Evolutionary conservation across 768 basidiomycete genomes (phyloP).

Genomic region (Lactarius pseudohatsudake): DNA sequence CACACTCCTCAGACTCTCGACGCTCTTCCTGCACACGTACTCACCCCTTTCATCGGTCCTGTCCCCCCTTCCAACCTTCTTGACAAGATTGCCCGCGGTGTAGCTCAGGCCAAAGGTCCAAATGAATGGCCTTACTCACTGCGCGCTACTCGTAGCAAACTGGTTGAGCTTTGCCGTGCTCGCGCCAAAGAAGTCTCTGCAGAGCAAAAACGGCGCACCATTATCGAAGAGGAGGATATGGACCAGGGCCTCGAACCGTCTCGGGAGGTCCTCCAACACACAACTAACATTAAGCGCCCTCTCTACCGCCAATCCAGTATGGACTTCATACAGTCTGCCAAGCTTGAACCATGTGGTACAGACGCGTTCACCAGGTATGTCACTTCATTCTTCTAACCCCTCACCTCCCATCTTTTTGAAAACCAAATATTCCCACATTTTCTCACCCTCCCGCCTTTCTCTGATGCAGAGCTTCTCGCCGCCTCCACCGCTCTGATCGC

Average conservation of each 20-base stretch:
- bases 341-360: constrained; percentile 48
- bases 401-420: neutral
- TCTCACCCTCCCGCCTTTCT: neutral
- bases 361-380: constrained; percentile 64
- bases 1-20: constrained; percentile 63
- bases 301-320: constrained; percentile 83
- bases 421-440: neutral
- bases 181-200: constrained; percentile 53
- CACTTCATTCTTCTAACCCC: neutral
- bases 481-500: constrained; percentile 39
- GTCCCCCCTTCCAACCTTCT: constrained; percentile 84
- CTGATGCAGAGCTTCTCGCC: constrained; percentile 23
- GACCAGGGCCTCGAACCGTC: constrained; percentile 31
- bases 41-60: constrained; percentile 83
- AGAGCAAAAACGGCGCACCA: constrained; percentile 39
- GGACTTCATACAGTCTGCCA: constrained; percentile 70
- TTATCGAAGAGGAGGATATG: constrained; percentile 49
- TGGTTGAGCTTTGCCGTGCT: constrained; percentile 72
- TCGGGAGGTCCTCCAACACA: constrained; percentile 46
- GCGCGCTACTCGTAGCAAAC: constrained; percentile 78
- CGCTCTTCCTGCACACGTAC: constrained; percentile 76
- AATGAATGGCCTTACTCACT: constrained; percentile 81
- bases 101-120: constrained; percentile 71
- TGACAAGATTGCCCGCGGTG: constrained; percentile 81
- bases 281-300: constrained; percentile 54